A percentile compares a stretch with the other conserved stretches of the same genome.
These are phyloP conservation scores for Boeremia lycopersici DNA, from an alignment of 2,329 filamentous ascomycete genomes.

Conservation along the genomic window DNA sequence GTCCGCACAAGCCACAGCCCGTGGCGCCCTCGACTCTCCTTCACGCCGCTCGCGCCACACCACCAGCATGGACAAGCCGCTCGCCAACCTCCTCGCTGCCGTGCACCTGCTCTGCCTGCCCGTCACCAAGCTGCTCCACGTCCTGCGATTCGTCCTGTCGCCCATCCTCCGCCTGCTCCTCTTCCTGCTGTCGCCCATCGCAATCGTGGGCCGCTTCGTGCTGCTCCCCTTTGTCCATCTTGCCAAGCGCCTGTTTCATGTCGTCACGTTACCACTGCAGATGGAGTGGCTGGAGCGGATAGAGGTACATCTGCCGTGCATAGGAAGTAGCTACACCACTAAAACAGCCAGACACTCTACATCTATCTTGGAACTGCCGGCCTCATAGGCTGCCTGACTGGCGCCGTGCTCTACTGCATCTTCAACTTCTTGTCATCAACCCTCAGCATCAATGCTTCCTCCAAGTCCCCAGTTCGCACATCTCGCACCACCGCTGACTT, in stretches of 20 bases:
- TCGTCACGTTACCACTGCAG: conserved; percentile 56
- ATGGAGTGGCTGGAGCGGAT: conserved; percentile 56
- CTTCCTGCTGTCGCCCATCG: conserved; percentile 53
- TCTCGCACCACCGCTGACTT: conserved; percentile 40
- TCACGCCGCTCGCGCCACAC: conserved; percentile 3
- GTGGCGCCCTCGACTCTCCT: conserved; percentile 9
- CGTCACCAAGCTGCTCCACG: conserved; percentile 45
- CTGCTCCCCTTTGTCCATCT: conserved; percentile 60
- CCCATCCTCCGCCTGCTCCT: neutral
- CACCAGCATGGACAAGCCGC: conserved; percentile 37
- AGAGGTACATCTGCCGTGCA: conserved; percentile 54
- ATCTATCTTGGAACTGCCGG: conserved; percentile 70
- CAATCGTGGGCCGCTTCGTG: conserved; percentile 53
- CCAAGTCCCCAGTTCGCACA: conserved; percentile 12
- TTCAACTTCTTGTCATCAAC: conserved; percentile 62
- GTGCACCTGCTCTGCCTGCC: conserved; percentile 48
- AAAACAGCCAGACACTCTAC: conserved; percentile 50
- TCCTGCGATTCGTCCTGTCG: conserved; percentile 13
- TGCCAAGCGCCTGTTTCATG: conserved; percentile 48
- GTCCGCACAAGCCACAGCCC: conserved; percentile 24
- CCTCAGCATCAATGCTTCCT: conserved; percentile 48
- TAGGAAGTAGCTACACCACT: neutral
- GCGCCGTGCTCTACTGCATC: conserved; percentile 63
- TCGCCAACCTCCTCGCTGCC: conserved; percentile 35
- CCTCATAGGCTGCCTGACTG: conserved; percentile 69